Conservation (phyloP, 2,329 filamentous ascomycete species). For the Fusarium coffeatum region DNA sequence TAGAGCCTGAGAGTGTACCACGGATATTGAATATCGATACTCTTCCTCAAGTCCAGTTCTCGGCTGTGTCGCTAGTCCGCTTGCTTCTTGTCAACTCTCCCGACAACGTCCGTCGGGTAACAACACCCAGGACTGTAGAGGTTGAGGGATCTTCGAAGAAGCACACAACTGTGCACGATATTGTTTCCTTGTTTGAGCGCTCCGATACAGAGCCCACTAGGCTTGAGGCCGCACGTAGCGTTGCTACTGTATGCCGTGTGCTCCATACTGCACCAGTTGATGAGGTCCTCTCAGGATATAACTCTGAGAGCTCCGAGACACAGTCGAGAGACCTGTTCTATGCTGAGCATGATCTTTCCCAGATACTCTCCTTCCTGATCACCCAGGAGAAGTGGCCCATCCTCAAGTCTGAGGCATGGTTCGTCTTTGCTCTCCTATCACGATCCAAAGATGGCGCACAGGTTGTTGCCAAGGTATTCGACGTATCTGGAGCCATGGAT, state of each 20-base stretch:
- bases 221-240: conserved; percentile 68
- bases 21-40: conserved; percentile 65
- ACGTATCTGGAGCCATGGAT: conserved; percentile 56
- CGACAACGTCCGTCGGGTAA: conserved; percentile 64
- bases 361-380: conserved; percentile 63
- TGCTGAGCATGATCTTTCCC: conserved; percentile 55
- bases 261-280: conserved; percentile 58
- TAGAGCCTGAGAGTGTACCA: conserved; percentile 61
- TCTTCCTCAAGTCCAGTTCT: conserved; percentile 68
- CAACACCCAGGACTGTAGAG: conserved; percentile 54
- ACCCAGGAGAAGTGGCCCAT: conserved; percentile 69
- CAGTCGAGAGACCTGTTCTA: conserved; percentile 57
- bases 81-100: conserved; percentile 66
- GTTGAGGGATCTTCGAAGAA: conserved; percentile 38
- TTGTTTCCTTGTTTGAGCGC: conserved; percentile 54
- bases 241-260: conserved; percentile 64
- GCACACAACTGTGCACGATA: conserved; percentile 51
- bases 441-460: conserved; percentile 62
- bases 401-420: conserved; percentile 70
- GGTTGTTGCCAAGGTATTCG: conserved; percentile 58
- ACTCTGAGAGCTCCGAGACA: conserved; percentile 29
- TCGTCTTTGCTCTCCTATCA: conserved; percentile 70
- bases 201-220: conserved; percentile 64
- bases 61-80: conserved; percentile 67
- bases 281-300: conserved; percentile 51